Percentiles rank a stretch among this genome's conserved stretches.
phyloP scores from a whole-genome alignment of 2,329 filamentous ascomycete genomes.

The Penicillium sp. region DNA sequence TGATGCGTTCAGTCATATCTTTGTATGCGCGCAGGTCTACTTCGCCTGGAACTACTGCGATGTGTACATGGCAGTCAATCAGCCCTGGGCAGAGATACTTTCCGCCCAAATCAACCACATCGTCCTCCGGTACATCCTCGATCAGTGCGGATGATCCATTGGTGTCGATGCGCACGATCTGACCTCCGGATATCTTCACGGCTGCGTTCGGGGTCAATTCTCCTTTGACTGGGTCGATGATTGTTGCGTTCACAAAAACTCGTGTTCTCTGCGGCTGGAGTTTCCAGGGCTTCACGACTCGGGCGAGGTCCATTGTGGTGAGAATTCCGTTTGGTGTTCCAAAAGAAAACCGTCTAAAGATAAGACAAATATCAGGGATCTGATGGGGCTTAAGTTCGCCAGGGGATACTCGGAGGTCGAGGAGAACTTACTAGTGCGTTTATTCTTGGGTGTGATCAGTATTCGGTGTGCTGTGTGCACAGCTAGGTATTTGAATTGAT shows the following conservation, averaged over 20 bases:
- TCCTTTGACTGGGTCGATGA: constrained; percentile 23
- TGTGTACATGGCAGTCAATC: constrained; percentile 58
- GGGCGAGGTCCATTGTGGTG: constrained; percentile 19
- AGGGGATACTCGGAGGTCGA: neutral
- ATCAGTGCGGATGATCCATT: neutral
- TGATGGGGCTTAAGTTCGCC: neutral
- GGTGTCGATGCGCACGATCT: constrained; percentile 14
- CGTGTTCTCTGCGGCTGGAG: constrained; percentile 11
- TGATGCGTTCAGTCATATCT: constrained; percentile 21
- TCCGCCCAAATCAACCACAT: constrained; percentile 46
- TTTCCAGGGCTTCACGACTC: constrained; percentile 25
- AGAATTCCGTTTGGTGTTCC: neutral
- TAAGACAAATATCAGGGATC: neutral
- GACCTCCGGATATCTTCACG: constrained; percentile 19
- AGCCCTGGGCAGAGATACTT: constrained; percentile 56
- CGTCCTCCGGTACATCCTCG: neutral
- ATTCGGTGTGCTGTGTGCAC: neutral
- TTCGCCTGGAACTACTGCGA: constrained; percentile 51
- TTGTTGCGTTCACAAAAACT: constrained; percentile 20
- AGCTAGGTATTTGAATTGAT: neutral
- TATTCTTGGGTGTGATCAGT: neutral
- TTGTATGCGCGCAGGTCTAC: constrained; percentile 23
- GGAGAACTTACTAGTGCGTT: neutral
- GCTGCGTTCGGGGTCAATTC: constrained; percentile 18
- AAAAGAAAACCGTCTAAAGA: too few relatives aligned